phyloP scores from a whole-genome alignment of 2,329 filamentous ascomycete genomes.

The Cercospora sp. region DNA sequence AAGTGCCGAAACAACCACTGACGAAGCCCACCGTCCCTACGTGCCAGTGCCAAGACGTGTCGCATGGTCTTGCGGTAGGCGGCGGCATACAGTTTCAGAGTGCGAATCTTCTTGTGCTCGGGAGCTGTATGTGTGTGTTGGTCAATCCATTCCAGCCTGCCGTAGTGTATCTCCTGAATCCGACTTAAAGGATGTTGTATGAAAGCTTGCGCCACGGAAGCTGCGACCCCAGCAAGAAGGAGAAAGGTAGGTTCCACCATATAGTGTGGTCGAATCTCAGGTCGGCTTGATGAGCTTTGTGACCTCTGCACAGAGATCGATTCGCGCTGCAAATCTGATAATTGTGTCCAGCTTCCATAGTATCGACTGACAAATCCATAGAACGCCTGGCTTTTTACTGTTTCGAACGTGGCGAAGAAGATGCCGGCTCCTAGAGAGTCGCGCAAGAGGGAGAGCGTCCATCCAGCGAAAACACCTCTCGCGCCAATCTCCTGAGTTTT shows the following conservation, averaged over 20 bases:
- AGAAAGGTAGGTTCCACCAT: constrained; percentile 73
- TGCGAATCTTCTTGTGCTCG: constrained; percentile 47
- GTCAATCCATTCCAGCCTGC: constrained; percentile 71
- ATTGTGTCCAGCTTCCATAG: constrained; percentile 54
- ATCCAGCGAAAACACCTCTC: constrained; percentile 73
- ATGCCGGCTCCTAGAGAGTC: constrained; percentile 69
- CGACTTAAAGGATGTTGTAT: constrained; percentile 71
- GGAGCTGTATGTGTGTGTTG: constrained; percentile 49
- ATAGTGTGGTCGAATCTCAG: constrained; percentile 71
- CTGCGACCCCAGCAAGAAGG: constrained; percentile 66
- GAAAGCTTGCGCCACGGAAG: constrained; percentile 67
- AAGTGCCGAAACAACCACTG: constrained; percentile 72
- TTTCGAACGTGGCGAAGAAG: constrained; percentile 77
- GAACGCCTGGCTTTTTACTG: constrained; percentile 71
- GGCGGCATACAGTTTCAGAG: constrained; percentile 66
- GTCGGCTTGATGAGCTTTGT: constrained; percentile 32
- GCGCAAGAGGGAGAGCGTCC: constrained; percentile 67
- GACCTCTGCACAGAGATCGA: constrained; percentile 34
- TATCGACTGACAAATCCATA: constrained; percentile 71
- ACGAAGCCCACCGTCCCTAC: constrained; percentile 58
- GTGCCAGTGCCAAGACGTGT: constrained; percentile 61
- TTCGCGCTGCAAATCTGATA: constrained; percentile 39
- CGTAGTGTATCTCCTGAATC: constrained; percentile 72
- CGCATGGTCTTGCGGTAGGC: constrained; percentile 69
- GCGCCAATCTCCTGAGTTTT: constrained; percentile 71